phyloP scores from a whole-genome alignment of 139 green algal genomes.

The Coelastrella sp. region DNA sequence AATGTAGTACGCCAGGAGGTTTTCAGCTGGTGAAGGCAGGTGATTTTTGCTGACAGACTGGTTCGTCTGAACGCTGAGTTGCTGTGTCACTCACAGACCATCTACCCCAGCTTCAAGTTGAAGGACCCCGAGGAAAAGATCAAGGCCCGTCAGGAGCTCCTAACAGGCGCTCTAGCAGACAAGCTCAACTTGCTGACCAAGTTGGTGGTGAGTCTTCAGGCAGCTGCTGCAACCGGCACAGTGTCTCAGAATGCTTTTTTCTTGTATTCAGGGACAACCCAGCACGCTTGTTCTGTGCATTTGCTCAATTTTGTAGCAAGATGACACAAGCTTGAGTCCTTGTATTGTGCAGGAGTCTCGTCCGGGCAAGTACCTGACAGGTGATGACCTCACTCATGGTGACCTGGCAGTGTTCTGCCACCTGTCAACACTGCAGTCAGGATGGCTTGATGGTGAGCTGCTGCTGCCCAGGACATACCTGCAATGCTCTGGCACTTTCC shows the following conservation, averaged over 20 bases:
- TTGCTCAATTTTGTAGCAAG: too few relatives aligned
- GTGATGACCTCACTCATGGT: slow-evolving; percentile 36
- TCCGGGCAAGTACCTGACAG: slow-evolving; percentile 29
- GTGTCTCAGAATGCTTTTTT: too few relatives aligned
- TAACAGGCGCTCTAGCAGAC: slow-evolving; percentile 42
- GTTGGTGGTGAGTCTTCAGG: slow-evolving; percentile 36
- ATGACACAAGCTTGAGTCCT: too few relatives aligned
- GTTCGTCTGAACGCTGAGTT: too few relatives aligned
- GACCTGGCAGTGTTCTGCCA: slow-evolving; percentile 48
- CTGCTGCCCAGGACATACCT: too few relatives aligned
- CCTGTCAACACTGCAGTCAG: slow-evolving; percentile 21
- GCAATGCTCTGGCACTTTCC: background rate
- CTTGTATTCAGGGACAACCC: too few relatives aligned
- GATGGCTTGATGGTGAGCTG: slow-evolving; percentile 49
- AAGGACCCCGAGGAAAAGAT: slow-evolving; percentile 51
- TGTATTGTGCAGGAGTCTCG: background rate
- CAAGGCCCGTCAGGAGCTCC: slow-evolving; percentile 51
- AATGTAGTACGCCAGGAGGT: too few relatives aligned
- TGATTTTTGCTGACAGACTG: too few relatives aligned
- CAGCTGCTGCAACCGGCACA: too few relatives aligned
- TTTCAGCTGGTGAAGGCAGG: too few relatives aligned
- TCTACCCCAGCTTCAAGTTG: slow-evolving; percentile 30
- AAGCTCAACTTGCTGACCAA: slow-evolving; percentile 51
- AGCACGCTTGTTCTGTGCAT: background rate
- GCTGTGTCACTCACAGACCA: background rate